Base-by-base conservation (phyloP, 2,329 filamentous ascomycete genomes). In the Blumeria graminis region DNA sequence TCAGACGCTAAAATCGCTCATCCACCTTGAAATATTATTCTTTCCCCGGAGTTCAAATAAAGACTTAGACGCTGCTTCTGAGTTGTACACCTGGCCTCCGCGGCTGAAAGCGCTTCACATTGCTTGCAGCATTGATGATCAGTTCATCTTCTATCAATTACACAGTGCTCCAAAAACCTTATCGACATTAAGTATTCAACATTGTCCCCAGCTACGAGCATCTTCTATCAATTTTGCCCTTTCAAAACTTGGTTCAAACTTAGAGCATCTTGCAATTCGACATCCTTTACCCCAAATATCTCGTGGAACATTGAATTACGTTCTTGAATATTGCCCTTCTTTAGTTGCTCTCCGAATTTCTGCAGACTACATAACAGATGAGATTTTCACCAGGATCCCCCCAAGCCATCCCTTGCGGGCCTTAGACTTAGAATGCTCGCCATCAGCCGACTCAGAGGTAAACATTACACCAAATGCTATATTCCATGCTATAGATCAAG, bases 401-500 rank as follows among this genome's bases (percentile, higher is more conserved):
- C 13, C 55, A 13, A 33, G 45, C 5, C 64, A 65, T 55, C 61
- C 64, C 3, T 55, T 67, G 10, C 59, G 56, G 8, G 64, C 65
- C 33, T 51, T 68, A n/a, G 65, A 67, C 57, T 53, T 68, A 8
- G 65, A 67, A 55, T 66, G 65, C 41, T 64, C 63, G 16, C 60
- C 61, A 3, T 59, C 59, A 14, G 62, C 65, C 0, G 61, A 57
- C 11, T 56, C 61, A 16, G 63, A 66, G 13, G 59, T 66, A 3
- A 59, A 58, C 14, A 56, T 65, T 28, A 59, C 48, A 35, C 56
- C 65, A 0, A 46, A 45, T 7, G 51, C 52, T 7, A 57, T 67
- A 5, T 67, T 63, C 56, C 58, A 64, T 38, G 62, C 64, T 10
- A 61, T 66, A 13, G 63, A 66, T 51, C 56, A 61, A 10, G 62